Percentiles rank a stretch among this genome's conserved stretches.
Evolutionary conservation across 495 filamentous ascomycete species (phyloP).

Genomic region (Parathielavia hyrcaniae): DNA sequence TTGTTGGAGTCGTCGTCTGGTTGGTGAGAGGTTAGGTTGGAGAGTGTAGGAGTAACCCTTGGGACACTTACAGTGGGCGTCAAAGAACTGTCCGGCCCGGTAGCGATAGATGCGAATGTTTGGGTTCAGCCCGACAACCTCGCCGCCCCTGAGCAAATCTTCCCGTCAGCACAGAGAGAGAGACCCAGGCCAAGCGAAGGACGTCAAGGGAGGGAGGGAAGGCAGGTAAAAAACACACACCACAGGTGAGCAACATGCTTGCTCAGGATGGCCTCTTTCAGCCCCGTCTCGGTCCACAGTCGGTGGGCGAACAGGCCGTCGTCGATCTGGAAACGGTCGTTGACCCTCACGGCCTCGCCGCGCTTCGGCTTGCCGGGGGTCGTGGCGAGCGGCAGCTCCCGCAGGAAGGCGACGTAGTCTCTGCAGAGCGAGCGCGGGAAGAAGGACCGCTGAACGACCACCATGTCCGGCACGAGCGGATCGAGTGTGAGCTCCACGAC

Average conservation of each 20-base stretch:
- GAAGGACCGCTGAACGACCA: conserved; percentile 70
- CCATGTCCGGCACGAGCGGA: conserved; percentile 51
- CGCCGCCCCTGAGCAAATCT: conserved; percentile 64
- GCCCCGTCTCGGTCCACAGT: conserved; percentile 61
- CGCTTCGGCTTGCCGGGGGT: conserved; percentile 80
- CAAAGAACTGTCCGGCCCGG: conserved; percentile 78
- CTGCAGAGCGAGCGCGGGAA: conserved; percentile 75
- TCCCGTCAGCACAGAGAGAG: not conserved
- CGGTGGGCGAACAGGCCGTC: conserved; percentile 68
- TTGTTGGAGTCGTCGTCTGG: conserved; percentile 75
- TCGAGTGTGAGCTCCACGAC: conserved; percentile 59
- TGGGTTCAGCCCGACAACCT: conserved; percentile 77
- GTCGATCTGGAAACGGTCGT: conserved; percentile 82
- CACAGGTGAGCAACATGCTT: conserved; percentile 33
- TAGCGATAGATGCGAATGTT: conserved; percentile 95
- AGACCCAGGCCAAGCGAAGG: not conserved
- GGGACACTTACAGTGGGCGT: conserved; percentile 65
- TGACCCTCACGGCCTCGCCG: conserved; percentile 79
- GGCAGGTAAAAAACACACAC: conserved; percentile 18
- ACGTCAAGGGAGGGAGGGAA: not conserved
- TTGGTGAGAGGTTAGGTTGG: not conserved
- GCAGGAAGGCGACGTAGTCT: conserved; percentile 71
- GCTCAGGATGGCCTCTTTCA: conserved; percentile 45
- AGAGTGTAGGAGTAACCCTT: not conserved
- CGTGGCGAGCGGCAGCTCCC: conserved; percentile 66